Conservation (phyloP, 345 rosid genomes). For the Capsella bursapastoris region DNA sequence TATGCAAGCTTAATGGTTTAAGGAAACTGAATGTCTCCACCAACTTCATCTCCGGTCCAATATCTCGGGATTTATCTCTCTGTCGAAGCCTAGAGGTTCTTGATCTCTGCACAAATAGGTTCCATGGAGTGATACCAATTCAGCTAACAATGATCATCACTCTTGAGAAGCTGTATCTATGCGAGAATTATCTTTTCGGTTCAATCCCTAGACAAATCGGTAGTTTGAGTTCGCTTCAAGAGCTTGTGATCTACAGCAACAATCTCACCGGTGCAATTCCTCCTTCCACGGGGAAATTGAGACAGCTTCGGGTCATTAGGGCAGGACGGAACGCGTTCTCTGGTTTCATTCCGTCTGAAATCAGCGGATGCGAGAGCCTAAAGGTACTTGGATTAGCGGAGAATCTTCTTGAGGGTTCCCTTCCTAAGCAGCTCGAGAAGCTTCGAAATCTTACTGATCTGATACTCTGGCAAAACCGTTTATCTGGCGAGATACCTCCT, state of each 20-base stretch:
- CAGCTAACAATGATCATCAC: conserved; percentile 53
- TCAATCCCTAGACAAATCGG: conserved; percentile 62
- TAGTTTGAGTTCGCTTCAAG: conserved; percentile 55
- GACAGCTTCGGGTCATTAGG: conserved; percentile 58
- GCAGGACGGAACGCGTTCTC: conserved; percentile 74
- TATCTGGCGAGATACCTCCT: conserved; percentile 67
- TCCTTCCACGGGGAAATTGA: conserved; percentile 53
- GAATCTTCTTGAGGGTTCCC: conserved; percentile 68
- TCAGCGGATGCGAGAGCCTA: conserved; percentile 69
- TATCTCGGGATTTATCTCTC: conserved; percentile 56
- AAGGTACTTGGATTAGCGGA: conserved; percentile 81
- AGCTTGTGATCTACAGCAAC: conserved; percentile 72
- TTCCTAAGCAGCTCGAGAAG: conserved; percentile 64
- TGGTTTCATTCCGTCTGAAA: conserved; percentile 72
- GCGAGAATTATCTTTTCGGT: conserved; percentile 66
- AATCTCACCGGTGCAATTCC: conserved; percentile 76
- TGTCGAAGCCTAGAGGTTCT: conserved; percentile 55
- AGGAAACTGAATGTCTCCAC: conserved; percentile 55
- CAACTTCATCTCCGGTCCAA: conserved; percentile 59
- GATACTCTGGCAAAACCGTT: conserved; percentile 71
- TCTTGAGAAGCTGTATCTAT: conserved; percentile 54
- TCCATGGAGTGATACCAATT: conserved; percentile 68
- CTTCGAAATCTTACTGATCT: conserved; percentile 65
- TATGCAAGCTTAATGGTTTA: conserved; percentile 59
- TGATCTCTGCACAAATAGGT: conserved; percentile 71